A percentile compares a stretch with the other conserved stretches of the same genome.
Evolutionary conservation across 164 flowering plant genomes (phyloP).

Genomic region (Liriodendron chinense): DNA sequence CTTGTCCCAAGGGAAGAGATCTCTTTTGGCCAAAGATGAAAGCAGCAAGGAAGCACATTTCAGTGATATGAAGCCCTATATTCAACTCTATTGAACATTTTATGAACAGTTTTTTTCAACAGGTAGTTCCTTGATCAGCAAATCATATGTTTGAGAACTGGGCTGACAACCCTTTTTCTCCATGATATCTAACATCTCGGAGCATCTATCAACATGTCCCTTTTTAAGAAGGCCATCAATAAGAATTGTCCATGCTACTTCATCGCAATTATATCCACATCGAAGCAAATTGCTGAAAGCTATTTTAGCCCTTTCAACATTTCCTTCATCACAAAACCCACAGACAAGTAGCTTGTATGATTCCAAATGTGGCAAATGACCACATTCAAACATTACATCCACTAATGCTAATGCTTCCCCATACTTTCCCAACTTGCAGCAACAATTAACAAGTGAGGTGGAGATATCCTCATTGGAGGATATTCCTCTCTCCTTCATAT

Average conservation of each 20-base stretch:
- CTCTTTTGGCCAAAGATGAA: constrained; percentile 1
- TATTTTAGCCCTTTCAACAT: constrained; percentile 41
- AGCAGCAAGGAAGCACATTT: background rate
- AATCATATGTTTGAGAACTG: constrained; percentile 50
- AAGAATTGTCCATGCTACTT: constrained; percentile 75
- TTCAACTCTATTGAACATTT: background rate
- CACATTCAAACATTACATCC: constrained; percentile 40
- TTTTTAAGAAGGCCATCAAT: constrained; percentile 68
- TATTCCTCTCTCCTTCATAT: constrained; percentile 51
- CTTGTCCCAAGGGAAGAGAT: background rate
- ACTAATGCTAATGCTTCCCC: constrained; percentile 45
- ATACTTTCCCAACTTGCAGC: constrained; percentile 47
- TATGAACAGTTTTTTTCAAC: constrained; percentile 5
- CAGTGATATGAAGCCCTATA: background rate
- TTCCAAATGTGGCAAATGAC: constrained; percentile 48
- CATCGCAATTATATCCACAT: constrained; percentile 60
- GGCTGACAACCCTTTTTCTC: constrained; percentile 53
- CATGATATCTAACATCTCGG: constrained; percentile 61
- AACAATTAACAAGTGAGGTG: constrained; percentile 50
- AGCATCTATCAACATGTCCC: constrained; percentile 51
- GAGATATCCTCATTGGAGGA: constrained; percentile 52
- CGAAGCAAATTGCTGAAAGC: constrained; percentile 48
- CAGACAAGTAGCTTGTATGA: constrained; percentile 62
- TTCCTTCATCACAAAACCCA: constrained; percentile 53
- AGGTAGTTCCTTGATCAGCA: constrained; percentile 51